Conservation (phyloP, 2,329 filamentous ascomycete genomes). For the Talaromyces pinophilus region DNA sequence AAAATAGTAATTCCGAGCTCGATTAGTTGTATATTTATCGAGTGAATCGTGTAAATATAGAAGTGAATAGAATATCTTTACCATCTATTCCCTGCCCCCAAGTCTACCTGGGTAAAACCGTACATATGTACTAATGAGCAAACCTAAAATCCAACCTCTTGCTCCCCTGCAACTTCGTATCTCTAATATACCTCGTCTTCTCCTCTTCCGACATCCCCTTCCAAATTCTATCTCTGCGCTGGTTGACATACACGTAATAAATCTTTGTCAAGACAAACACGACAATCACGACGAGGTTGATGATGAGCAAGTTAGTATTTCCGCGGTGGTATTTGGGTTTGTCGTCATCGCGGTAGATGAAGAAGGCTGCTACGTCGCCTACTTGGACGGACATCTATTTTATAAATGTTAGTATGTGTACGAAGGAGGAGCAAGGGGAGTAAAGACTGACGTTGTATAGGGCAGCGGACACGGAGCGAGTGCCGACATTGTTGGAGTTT, state of each 20-base stretch:
- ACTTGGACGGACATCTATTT: slow-evolving; percentile 20
- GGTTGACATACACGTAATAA: slow-evolving; percentile 35
- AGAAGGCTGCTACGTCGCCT: slow-evolving; percentile 13
- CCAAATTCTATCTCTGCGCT: slow-evolving; percentile 17
- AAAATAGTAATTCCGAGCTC: background rate
- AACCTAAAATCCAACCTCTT: slow-evolving; percentile 24
- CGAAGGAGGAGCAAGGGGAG: background rate
- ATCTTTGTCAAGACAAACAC: slow-evolving; percentile 50
- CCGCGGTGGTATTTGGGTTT: slow-evolving; percentile 59
- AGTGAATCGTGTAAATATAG: background rate
- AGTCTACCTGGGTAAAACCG: too few species aligned
- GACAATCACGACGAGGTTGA: slow-evolving; percentile 52
- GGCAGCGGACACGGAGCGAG: slow-evolving; percentile 46
- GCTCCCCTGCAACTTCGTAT: slow-evolving; percentile 20
- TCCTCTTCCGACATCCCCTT: slow-evolving; percentile 16
- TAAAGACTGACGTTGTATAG: slow-evolving; percentile 46
- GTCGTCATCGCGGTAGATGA: slow-evolving; percentile 58
- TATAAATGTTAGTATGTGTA: background rate
- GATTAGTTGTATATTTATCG: background rate
- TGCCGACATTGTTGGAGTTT: slow-evolving; percentile 46
- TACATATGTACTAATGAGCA: slow-evolving; percentile 13
- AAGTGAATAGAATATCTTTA: background rate
- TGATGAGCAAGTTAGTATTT: slow-evolving; percentile 58
- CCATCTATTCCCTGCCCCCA: background rate
- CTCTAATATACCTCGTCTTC: slow-evolving; percentile 6